Conservation (phyloP, 768 basidiomycete species). For the Suillus subluteus region DNA sequence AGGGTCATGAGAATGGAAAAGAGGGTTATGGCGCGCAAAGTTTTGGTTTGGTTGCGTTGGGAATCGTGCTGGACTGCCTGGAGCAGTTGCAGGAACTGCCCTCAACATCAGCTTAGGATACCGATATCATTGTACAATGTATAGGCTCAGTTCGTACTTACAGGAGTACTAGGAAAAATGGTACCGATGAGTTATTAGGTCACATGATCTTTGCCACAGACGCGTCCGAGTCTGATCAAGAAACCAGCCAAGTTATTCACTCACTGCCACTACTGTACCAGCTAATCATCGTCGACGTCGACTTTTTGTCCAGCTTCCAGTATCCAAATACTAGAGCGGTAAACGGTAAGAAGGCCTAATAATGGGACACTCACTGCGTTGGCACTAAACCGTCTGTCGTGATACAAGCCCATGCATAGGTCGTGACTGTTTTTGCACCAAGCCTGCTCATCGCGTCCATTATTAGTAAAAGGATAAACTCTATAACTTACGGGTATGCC, state of each 20-base stretch:
- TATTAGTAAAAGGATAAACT: not conserved
- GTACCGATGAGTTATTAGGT: not conserved
- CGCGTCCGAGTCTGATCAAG: not conserved
- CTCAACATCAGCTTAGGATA: not conserved
- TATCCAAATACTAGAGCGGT: not conserved
- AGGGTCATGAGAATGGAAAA: conserved; percentile 39
- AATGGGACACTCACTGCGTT: no score
- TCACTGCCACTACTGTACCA: not conserved
- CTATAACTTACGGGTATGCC: not conserved
- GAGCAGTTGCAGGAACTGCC: conserved; percentile 36
- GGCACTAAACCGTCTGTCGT: not conserved
- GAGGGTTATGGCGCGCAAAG: conserved; percentile 57
- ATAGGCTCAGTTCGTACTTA: not conserved
- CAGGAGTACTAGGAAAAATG: not conserved
- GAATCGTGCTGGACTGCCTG: conserved; percentile 60
- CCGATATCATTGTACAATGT: not conserved
- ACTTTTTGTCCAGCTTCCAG: not conserved
- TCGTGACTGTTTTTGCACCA: not conserved
- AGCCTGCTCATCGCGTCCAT: not conserved
- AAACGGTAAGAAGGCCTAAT: not conserved
- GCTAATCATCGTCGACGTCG: not conserved
- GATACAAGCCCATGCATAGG: not conserved
- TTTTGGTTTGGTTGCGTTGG: conserved; percentile 69
- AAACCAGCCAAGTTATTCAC: not conserved
- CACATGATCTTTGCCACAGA: not conserved